These are phyloP conservation scores for Torulaspora globosa DNA, from an alignment of 1,139 yeast species.

Conservation along the genomic window DNA sequence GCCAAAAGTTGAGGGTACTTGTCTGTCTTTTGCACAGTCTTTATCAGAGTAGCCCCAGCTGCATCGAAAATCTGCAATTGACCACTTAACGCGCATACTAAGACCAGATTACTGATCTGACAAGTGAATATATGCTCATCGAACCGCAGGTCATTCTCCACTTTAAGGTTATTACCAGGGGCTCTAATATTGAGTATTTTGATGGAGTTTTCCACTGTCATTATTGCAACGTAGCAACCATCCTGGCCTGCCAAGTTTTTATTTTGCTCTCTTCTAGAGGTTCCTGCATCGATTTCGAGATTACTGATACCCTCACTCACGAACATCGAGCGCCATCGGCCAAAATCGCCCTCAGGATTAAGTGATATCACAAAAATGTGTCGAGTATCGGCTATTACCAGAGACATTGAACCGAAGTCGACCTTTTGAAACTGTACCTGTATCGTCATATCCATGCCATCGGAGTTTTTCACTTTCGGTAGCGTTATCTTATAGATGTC, in stretches of 20 bases:
- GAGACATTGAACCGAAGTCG: conserved; percentile 50
- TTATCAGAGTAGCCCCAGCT: conserved; percentile 40
- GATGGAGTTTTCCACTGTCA: conserved; percentile 39
- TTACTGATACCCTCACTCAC: conserved; percentile 44
- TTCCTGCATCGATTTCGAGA: conserved; percentile 35
- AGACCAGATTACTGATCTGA: conserved; percentile 41
- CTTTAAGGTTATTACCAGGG: conserved; percentile 22
- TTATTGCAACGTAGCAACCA: conserved; percentile 49
- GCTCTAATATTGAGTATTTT: conserved; percentile 43
- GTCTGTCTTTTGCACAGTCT: conserved; percentile 33
- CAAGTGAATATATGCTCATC: conserved; percentile 33
- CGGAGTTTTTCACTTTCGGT: conserved; percentile 13
- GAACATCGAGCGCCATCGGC: conserved; percentile 32
- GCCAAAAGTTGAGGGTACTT: conserved; percentile 32
- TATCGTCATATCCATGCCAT: conserved; percentile 10
- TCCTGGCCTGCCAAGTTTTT: conserved; percentile 49
- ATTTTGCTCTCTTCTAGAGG: conserved; percentile 30
- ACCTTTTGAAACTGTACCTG: conserved; percentile 37
- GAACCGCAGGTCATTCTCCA: conserved; percentile 26
- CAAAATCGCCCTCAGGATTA: conserved; percentile 29
- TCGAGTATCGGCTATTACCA: conserved; percentile 31
- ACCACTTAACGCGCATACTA: conserved; percentile 64
- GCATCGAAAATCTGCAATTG: conserved; percentile 59
- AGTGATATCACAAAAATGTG: conserved; percentile 33
- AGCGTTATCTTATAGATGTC: conserved; percentile 21